phyloP scores from a whole-genome alignment of 1,284 basidiomycete genomes.

The Entoloma clypeatum region DNA sequence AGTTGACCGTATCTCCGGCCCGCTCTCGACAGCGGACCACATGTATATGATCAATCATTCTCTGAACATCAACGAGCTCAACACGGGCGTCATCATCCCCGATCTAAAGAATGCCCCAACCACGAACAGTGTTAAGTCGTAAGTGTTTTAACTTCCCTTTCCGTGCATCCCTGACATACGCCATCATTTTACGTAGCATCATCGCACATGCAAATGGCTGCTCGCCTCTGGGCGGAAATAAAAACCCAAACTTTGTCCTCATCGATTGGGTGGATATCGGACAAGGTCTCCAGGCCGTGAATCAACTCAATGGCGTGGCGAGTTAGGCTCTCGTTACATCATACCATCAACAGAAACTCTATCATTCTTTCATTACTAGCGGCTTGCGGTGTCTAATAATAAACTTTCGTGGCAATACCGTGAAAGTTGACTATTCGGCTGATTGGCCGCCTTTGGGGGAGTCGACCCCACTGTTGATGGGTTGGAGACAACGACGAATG shows the following conservation, averaged over 20 bases:
- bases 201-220: slow-evolving; percentile 43
- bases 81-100: slow-evolving; percentile 37
- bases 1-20: slow-evolving; percentile 58
- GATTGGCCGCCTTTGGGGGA: too few relatives aligned
- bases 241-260: slow-evolving; percentile 48
- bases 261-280: slow-evolving; percentile 49
- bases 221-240: slow-evolving; percentile 36
- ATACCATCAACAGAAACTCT: too few relatives aligned
- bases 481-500: too few relatives aligned
- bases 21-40: slow-evolving; percentile 46
- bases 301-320: slow-evolving; percentile 46
- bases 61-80: slow-evolving; percentile 42
- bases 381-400: too few relatives aligned
- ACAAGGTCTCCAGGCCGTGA: slow-evolving; percentile 37
- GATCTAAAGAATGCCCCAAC: slow-evolving; percentile 37
- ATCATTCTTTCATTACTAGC: too few relatives aligned
- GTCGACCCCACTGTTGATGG: too few relatives aligned
- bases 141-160: slow-evolving; percentile 20
- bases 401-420: too few relatives aligned
- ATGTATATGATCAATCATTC: slow-evolving; percentile 59
- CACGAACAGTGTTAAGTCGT: slow-evolving; percentile 44
- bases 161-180: neutral
- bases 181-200: slow-evolving; percentile 38
- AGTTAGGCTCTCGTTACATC: too few relatives aligned
- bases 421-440: too few relatives aligned